Evolutionary conservation across 73 alveolate genomes (phyloP), one percentile per base, ranked within the genome.

Genomic region (Stentor coeruleus): DNA sequence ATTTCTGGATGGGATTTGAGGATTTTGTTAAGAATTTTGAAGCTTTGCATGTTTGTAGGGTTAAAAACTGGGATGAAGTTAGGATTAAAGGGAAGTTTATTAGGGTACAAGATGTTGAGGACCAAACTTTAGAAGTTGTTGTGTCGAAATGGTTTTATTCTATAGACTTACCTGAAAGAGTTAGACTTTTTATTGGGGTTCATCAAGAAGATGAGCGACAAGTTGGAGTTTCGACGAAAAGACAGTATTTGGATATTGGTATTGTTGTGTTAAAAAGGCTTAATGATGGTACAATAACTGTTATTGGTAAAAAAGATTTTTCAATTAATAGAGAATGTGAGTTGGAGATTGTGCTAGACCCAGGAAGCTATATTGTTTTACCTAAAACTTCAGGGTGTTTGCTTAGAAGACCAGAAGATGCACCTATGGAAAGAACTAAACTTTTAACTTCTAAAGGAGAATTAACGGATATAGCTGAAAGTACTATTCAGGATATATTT

Each of bases 101-200:
- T 11, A 49, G 66, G 20, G 20, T 6, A 11, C 28, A 49, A 49
- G 66, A 49, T 49, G 66, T 49, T 49, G 35, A 42, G 55, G 82
- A 77, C 58, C 36, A 57, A 37, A 77, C 39, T 3, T 88, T 86
- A 40, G 93, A 91, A 74, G 94, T 88, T 42, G 6, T 6, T 49
- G 20, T 11, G 20, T 11, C 28, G 6, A 6, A 49, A 20, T 6
- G 6, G 6, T 49, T 11, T 49, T 49, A 49, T 20, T 49, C 66
- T 6, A 49, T 49, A 11, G 6, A 6, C 20, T 6, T 49, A 11
- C 28, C 6, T 11, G 66, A 49, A 49, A 49, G 20, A 49, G 20
- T 20, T 49, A 6, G 66, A 20, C 6, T 49, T 49, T 6, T 49
- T 49, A 20, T 49, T 49, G 20, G 28, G 6, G 28, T 49, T 49